Evolutionary conservation across 192 early-diverging fungal genomes (phyloP).

Genomic region (Entomortierella parvispora): DNA sequence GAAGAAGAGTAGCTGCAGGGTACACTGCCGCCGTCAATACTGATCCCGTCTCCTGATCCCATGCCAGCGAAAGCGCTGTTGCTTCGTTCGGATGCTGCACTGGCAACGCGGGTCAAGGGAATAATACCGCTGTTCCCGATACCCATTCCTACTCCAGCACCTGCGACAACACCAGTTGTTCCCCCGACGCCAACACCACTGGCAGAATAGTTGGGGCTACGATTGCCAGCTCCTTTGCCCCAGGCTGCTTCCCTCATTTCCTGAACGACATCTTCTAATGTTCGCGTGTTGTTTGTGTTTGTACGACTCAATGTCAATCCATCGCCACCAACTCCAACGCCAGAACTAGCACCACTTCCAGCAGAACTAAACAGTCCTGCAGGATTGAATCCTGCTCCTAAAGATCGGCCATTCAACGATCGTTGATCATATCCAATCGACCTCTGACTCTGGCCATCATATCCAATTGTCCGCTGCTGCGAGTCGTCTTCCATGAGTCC

Average conservation of each 20-base stretch:
- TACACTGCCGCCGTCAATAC: too few relatives aligned
- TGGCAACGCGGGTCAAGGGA: neutral
- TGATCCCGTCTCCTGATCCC: too few relatives aligned
- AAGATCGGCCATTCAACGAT: neutral
- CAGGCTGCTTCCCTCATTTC: constrained; percentile 41
- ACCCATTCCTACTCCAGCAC: neutral
- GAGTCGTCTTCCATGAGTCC: constrained; percentile 6
- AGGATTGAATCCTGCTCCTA: constrained; percentile 10
- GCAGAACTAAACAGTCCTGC: constrained; percentile 5
- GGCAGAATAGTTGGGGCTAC: constrained; percentile 5
- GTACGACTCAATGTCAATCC: constrained; percentile 32
- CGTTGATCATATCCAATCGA: constrained; percentile 11
- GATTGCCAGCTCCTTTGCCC: constrained; percentile 4
- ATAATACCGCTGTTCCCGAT: neutral
- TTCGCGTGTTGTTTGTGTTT: constrained; percentile 28
- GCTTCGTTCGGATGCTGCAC: neutral
- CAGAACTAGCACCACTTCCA: too few relatives aligned
- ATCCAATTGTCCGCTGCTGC: neutral
- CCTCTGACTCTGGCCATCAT: constrained; percentile 9
- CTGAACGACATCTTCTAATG: constrained; percentile 35
- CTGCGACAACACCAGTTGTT: neutral
- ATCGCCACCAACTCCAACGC: too few relatives aligned
- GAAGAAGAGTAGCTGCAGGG: too few relatives aligned
- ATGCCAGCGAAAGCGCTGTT: too few relatives aligned
- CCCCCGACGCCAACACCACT: neutral